Percentiles rank a stretch among this genome's conserved stretches.
Evolutionary conservation across 768 basidiomycete species (phyloP).

Genomic region (Boletus rufocinnamomeus): DNA sequence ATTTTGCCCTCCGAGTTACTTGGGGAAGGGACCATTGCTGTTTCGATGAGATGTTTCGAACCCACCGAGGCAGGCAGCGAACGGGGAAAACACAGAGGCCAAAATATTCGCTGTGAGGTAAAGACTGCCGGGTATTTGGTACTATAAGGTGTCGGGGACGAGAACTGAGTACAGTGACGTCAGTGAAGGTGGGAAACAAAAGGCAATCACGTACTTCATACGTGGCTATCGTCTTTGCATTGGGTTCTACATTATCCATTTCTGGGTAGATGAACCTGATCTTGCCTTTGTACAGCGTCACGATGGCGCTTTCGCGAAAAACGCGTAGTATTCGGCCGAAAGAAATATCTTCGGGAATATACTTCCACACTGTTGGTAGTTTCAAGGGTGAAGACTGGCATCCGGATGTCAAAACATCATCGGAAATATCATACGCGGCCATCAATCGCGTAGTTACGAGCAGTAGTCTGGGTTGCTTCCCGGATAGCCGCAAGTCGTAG

Average conservation of each 20-base stretch:
- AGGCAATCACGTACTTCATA: slow-evolving; percentile 20
- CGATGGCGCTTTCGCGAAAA: slow-evolving; percentile 30
- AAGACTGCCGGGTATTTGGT: slow-evolving; percentile 25
- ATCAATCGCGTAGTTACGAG: slow-evolving; percentile 32
- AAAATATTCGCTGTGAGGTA: slow-evolving; percentile 33
- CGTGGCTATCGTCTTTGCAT: slow-evolving; percentile 17
- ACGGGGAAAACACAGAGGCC: slow-evolving; percentile 23
- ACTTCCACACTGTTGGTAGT: slow-evolving; percentile 23
- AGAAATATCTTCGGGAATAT: slow-evolving; percentile 23
- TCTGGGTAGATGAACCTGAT: slow-evolving; percentile 30
- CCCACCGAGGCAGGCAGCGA: slow-evolving; percentile 1
- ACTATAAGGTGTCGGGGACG: slow-evolving; percentile 17
- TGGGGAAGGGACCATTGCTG: slow-evolving; percentile 22
- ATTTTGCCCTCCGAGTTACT: slow-evolving; percentile 20
- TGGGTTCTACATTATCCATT: slow-evolving; percentile 18
- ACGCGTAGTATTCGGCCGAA: slow-evolving; percentile 32
- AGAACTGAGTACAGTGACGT: slow-evolving; percentile 19
- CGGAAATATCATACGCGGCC: slow-evolving; percentile 32
- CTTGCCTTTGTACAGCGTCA: slow-evolving; percentile 29
- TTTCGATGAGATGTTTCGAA: slow-evolving; percentile 25
- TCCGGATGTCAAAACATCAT: slow-evolving; percentile 13
- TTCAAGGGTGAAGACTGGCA: slow-evolving; percentile 8
- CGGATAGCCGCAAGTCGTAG: slow-evolving; percentile 32
- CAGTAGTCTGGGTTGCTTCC: slow-evolving; percentile 26
- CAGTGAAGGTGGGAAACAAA: not conserved